These are phyloP conservation scores for Athelia psychrophila DNA, from an alignment of 1,284 basidiomycete species.

Conservation along the genomic window DNA sequence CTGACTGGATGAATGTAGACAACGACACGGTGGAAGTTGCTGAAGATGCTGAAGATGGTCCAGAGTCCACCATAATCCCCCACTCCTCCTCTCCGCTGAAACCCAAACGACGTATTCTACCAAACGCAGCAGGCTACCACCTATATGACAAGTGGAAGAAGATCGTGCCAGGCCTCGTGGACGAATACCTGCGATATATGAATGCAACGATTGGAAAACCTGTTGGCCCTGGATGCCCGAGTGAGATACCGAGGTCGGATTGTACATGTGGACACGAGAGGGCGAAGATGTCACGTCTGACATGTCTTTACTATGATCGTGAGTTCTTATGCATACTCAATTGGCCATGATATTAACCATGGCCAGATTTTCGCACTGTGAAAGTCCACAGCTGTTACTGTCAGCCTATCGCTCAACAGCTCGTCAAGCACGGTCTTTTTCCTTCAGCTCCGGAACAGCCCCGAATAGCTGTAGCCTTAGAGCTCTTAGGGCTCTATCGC, in stretches of 20 bases:
- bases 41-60: no score
- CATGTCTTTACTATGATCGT: not conserved
- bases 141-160: not conserved
- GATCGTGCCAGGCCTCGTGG: not conserved
- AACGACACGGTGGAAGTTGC: no score
- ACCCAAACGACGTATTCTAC: no score
- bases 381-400: conserved; percentile 4
- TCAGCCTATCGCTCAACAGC: conserved; percentile 1
- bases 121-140: not conserved
- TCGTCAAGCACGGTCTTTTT: conserved; percentile 16
- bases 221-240: no score
- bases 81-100: no score
- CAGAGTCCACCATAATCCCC: no score
- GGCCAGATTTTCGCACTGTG: no score
- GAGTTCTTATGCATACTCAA: not conserved
- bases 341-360: not conserved
- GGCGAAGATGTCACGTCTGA: not conserved
- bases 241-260: no score
- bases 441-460: conserved; percentile 16
- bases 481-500: conserved; percentile 15
- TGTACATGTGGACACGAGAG: no score
- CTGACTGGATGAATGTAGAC: no score
- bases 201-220: not conserved
- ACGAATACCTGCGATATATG: not conserved
- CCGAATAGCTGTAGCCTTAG: conserved; percentile 14